Base-by-base conservation (phyloP, 225 moss, liverwort and hornwort species). In the Sphagnum contortum region DNA sequence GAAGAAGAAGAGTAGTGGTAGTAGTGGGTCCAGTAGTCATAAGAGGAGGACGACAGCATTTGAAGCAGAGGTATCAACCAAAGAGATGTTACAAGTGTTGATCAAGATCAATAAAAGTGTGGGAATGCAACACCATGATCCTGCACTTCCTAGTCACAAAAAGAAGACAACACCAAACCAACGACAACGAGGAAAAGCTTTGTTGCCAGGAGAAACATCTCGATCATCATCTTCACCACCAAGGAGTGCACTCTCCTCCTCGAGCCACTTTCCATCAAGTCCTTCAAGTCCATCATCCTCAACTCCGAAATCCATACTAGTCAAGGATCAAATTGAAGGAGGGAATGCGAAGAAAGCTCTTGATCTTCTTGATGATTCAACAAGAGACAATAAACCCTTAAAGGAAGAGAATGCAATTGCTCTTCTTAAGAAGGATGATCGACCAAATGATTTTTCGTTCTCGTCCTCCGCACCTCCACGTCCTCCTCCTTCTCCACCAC, bases 21-120 rank as follows among this genome's bases (percentile, higher is more conserved):
- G 29, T 29, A 29, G 29, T 29, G 29, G 29, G 29, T 29, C 29
- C 0, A 29, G 29, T 29, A 29, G 29, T 29, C 0, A 29, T 29
- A 29, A 29, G 29, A 29, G 29, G 29, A 29, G 29, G 29, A 29
- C 29, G 29, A 29, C 29, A 29, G 29, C 29, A 29, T 29, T 29
- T 29, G 29, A 29, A 29, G 1, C 29, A 29, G 29, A 29, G 29
- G 29, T 29, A 29, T 29, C 29, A 29, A 29, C 29, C 29, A 1
- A 29, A 29, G 29, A 29, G 29, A 77, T 74, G 59, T 61, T 83
- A 5, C 3, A 64, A 5, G 71, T 67, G 4, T 0, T 74, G 3
- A 62, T 73, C 29, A 67, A 77, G 9, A 69, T 80, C 56, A 74
- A 59, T 9, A 80, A 74, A 66, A 52, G 57, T 13, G 62, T 74